Conservation (phyloP, 495 filamentous ascomycete genomes). For the Aspergillus panamensis region DNA sequence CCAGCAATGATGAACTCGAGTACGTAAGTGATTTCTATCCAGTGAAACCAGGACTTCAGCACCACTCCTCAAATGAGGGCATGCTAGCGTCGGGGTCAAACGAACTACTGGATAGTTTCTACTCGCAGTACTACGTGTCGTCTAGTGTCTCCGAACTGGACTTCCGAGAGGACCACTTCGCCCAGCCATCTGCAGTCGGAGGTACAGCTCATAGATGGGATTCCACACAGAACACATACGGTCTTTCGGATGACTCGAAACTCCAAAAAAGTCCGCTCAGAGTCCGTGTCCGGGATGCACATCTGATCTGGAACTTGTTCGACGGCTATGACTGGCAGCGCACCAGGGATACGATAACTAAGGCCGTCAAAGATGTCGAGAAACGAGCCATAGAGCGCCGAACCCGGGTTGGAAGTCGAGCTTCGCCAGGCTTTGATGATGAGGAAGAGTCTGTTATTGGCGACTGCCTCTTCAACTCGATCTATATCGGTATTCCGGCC, state of each 20-base stretch:
- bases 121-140: constrained; percentile 52
- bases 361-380: constrained; percentile 84
- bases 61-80: constrained; percentile 41
- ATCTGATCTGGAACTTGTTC: constrained; percentile 96
- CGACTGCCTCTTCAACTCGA: constrained; percentile 96
- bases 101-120: constrained; percentile 61
- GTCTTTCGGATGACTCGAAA: constrained; percentile 58
- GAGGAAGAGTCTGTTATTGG: constrained; percentile 86
- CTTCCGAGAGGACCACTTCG: constrained; percentile 81
- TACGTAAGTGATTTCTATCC: constrained; percentile 64
- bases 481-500: constrained; percentile 90
- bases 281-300: constrained; percentile 76
- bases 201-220: constrained; percentile 77
- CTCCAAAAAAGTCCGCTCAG: constrained; percentile 68
- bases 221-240: constrained; percentile 69
- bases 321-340: constrained; percentile 96
- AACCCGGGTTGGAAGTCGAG: constrained; percentile 44
- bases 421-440: constrained; percentile 51
- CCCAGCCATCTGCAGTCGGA: constrained; percentile 53
- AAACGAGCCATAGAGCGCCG: constrained; percentile 71
- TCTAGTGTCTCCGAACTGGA: constrained; percentile 53
- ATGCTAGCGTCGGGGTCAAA: constrained; percentile 37
- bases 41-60: constrained; percentile 31
- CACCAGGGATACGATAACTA: constrained; percentile 79
- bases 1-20: constrained; percentile 53